phyloP scores from a whole-genome alignment of 306 rosid species.

The Rubus parviflorus region DNA sequence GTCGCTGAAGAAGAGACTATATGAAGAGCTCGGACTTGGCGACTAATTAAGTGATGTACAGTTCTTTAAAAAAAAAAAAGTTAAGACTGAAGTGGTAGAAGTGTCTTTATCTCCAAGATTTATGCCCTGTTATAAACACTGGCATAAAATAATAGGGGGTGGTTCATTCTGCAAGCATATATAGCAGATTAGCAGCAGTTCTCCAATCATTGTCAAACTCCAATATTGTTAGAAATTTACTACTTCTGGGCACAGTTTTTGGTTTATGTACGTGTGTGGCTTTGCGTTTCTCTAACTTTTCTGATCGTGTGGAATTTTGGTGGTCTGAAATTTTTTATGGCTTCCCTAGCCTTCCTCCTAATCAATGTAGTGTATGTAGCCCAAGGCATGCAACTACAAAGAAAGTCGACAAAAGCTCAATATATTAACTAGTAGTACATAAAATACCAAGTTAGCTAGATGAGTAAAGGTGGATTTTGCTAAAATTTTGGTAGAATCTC shows the following conservation, averaged over 20 bases:
- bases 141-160: not conserved
- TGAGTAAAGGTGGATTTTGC: not conserved
- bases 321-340: not conserved
- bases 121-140: not conserved
- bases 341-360: not conserved
- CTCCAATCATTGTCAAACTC: constrained; percentile 1
- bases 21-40: not conserved
- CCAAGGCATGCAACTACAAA: no score
- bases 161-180: not conserved
- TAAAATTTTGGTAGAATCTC: not conserved
- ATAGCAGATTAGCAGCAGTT: not conserved
- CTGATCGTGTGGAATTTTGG: not conserved
- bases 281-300: not conserved
- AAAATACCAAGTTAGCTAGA: no score
- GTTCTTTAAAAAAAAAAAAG: not conserved
- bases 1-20: not conserved
- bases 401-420: no score
- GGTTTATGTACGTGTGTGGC: not conserved
- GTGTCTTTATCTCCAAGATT: not conserved
- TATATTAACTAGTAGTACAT: no score
- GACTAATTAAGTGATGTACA: not conserved
- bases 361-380: no score
- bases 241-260: not conserved
- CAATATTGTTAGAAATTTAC: not conserved
- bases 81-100: not conserved